Evolutionary conservation across 2,329 filamentous ascomycete species (phyloP).

Genomic region (Colletotrichum sansevieriae): DNA sequence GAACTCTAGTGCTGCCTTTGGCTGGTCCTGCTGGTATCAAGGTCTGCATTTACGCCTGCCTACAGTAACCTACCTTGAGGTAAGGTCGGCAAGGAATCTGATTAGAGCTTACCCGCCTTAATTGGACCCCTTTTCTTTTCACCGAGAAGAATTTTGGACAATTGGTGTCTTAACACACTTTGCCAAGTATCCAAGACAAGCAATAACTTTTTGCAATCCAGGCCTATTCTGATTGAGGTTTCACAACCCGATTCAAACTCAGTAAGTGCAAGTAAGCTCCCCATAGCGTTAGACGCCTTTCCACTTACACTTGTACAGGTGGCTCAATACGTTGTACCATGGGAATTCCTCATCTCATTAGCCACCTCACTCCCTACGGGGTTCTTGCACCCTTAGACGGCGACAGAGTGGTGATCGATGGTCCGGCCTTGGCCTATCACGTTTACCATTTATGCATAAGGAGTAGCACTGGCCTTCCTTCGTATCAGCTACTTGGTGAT

Average conservation of each 20-base stretch:
- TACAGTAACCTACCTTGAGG: no score
- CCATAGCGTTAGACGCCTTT: no score
- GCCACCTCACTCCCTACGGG: slow-evolving; percentile 66
- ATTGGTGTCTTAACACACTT: no score
- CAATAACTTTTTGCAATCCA: no score
- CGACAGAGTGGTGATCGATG: slow-evolving; percentile 74
- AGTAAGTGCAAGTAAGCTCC: no score
- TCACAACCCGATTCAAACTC: no score
- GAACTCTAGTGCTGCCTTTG: background rate
- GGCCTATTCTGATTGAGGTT: no score
- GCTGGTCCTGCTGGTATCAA: background rate
- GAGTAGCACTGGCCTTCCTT: slow-evolving; percentile 67
- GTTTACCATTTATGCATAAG: slow-evolving; percentile 70
- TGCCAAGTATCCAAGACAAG: no score
- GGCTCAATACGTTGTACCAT: slow-evolving; percentile 49
- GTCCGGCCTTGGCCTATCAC: slow-evolving; percentile 82
- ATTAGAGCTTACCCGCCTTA: no score
- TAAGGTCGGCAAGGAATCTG: no score
- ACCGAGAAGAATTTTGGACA: no score
- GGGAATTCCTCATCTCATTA: slow-evolving; percentile 71
- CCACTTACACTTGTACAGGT: background rate
- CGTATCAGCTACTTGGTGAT: slow-evolving; percentile 73
- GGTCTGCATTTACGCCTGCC: background rate
- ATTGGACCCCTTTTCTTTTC: no score
- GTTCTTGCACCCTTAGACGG: slow-evolving; percentile 56